Conservation (phyloP, 1,284 basidiomycete genomes). For the Rhizoctonia solani region DNA sequence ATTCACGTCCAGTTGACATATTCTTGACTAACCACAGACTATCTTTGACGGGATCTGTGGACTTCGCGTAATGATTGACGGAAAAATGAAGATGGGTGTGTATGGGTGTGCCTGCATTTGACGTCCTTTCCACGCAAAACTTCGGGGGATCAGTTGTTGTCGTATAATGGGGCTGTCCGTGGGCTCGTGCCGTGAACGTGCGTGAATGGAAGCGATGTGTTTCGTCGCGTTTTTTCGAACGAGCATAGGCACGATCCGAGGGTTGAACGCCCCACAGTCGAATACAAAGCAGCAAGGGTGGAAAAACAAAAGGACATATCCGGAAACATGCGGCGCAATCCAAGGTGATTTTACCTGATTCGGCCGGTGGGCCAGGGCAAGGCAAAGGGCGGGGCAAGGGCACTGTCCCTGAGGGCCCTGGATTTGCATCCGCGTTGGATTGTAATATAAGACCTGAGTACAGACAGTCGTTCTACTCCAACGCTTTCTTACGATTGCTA, state of each 20-base stretch:
- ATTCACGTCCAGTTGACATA: slow-evolving; percentile 8
- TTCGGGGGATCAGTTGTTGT: slow-evolving; percentile 11
- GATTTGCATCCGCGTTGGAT: slow-evolving; percentile 12
- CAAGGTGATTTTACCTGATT: slow-evolving; percentile 4
- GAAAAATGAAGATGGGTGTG: slow-evolving; percentile 3
- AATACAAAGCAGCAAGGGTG: not conserved
- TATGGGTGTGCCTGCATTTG: not conserved
- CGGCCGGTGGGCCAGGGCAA: slow-evolving; percentile 10
- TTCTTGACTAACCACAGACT: not conserved
- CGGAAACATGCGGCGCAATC: not conserved
- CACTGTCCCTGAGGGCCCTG: slow-evolving; percentile 12
- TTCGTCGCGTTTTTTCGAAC: slow-evolving; percentile 14
- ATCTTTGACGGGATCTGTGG: not conserved
- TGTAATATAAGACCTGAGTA: slow-evolving; percentile 1
- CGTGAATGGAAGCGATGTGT: slow-evolving; percentile 9
- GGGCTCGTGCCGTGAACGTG: slow-evolving; percentile 19
- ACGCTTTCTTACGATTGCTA: slow-evolving; percentile 10
- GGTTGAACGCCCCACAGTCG: not conserved
- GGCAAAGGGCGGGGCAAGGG: too few relatives aligned
- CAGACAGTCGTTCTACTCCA: not conserved
- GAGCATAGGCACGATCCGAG: slow-evolving; percentile 1
- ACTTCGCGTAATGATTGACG: slow-evolving; percentile 8
- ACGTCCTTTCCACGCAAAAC: slow-evolving; percentile 16
- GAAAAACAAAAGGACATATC: not conserved
- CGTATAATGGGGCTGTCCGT: slow-evolving; percentile 14